Base-by-base conservation (phyloP, 306 rosid species). In the Prunus dulcis region DNA sequence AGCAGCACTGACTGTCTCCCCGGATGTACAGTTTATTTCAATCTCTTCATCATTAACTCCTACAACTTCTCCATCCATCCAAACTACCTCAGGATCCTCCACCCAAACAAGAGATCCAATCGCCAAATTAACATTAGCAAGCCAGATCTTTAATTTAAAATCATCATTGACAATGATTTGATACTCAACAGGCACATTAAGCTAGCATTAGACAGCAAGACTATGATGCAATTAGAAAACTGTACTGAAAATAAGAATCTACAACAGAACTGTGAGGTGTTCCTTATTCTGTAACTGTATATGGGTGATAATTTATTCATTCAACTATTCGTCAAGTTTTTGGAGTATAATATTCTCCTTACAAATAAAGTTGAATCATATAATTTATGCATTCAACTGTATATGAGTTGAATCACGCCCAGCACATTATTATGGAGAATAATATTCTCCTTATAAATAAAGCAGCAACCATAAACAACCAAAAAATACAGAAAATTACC, bases 1-100 rank as follows among this genome's bases (percentile, higher is more conserved):
- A 61, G 71, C 41, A 71, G 63, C 14, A 86, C 90, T 89, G 55
- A 95, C 99, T 62, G 19, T 87, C 34, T 83, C 77, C 72, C 91
- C 97, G 8, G 96, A 79, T 60, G 85, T 83, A 72, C 65, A 72
- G n/a, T 69, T 80, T 66, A 90, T 51, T 19, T 78, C 84, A 82
- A 95, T 66, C 64, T 87, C 87, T 22, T 80, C 76, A 19, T 72
- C 84, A 19, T 84, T 72, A 79, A 82, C 79, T 82, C 87, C 90
- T n/a, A 83, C 70, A 14, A 95, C 81, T 85, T 95, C 96, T 68
- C 91, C 99, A 71, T 89, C 97, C 70, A 86, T 14, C 97, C 99
- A 95, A 45, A 97, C 87, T 80, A 55, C 50, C 71, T 88, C 93
- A 53, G 87, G 83, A 82, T 92, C 96, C 89, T 90, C 93, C 46